Percentiles rank a stretch among this genome's conserved stretches.
Conservation (phyloP, 768 basidiomycete genomes). For the Lactarius deliciosus region DNA sequence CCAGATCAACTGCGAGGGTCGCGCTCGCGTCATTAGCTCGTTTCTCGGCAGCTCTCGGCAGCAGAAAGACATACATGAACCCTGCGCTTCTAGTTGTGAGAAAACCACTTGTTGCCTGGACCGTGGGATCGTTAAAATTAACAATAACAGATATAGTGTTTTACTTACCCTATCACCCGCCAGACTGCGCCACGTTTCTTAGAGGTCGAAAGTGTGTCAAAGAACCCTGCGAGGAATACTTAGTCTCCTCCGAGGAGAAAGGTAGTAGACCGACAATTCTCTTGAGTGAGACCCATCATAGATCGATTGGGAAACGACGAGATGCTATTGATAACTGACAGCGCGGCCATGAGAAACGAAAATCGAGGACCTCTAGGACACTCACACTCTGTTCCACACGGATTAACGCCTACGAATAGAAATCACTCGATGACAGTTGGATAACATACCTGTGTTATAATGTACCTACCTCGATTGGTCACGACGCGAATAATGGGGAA, state of each 20-base stretch:
- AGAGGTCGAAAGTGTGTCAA: constrained; percentile 46
- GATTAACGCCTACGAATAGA: constrained; percentile 3
- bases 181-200: constrained; percentile 50
- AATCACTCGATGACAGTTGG: constrained; percentile 9
- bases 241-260: neutral
- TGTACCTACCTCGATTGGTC: constrained; percentile 37
- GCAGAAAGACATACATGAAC: constrained; percentile 37
- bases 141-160: constrained; percentile 10
- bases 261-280: constrained; percentile 43
- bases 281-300: constrained; percentile 55
- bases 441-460: constrained; percentile 49
- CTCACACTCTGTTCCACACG: constrained; percentile 21
- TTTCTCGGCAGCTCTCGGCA: neutral
- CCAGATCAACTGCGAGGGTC: constrained; percentile 20
- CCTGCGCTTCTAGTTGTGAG: constrained; percentile 45
- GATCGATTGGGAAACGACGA: constrained; percentile 47
- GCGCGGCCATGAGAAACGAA: neutral
- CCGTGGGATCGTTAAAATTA: neutral
- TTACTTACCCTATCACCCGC: constrained; percentile 53
- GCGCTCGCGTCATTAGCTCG: constrained; percentile 32
- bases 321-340: constrained; percentile 44
- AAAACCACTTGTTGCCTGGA: constrained; percentile 58
- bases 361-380: neutral
- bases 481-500: neutral
- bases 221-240: constrained; percentile 43